These are phyloP conservation scores for Scedosporium minutisporum DNA, from an alignment of 2,329 filamentous ascomycete genomes.

Conservation along the genomic window DNA sequence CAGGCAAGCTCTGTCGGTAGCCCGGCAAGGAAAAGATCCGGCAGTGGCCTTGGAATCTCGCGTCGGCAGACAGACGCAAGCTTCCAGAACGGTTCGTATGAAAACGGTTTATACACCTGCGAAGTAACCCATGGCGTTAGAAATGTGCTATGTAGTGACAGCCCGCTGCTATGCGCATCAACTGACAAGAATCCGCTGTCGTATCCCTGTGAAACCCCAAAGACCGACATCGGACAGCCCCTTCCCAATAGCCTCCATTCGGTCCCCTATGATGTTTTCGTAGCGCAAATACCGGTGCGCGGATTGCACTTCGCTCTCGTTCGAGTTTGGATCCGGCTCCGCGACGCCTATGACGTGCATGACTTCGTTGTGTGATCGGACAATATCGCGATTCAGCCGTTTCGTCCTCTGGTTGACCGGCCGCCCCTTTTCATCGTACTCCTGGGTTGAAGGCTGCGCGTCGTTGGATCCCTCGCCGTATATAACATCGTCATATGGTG, in stretches of 20 bases:
- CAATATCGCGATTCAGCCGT: slow-evolving; percentile 44
- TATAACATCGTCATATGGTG: slow-evolving; percentile 49
- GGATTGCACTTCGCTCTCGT: slow-evolving; percentile 30
- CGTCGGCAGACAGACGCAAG: slow-evolving; percentile 20
- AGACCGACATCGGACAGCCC: slow-evolving; percentile 31
- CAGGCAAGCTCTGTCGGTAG: slow-evolving; percentile 28
- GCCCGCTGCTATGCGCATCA: not conserved
- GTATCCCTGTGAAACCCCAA: slow-evolving; percentile 43
- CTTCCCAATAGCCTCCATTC: slow-evolving; percentile 24
- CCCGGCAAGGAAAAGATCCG: slow-evolving; percentile 25
- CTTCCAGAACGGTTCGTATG: slow-evolving; percentile 37
- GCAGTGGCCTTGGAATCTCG: slow-evolving; percentile 23
- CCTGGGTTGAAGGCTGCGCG: slow-evolving; percentile 30
- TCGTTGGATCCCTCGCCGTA: slow-evolving; percentile 36
- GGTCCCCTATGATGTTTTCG: slow-evolving; percentile 36
- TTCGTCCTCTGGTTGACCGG: slow-evolving; percentile 46
- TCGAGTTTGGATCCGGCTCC: slow-evolving; percentile 40
- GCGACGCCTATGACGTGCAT: slow-evolving; percentile 55
- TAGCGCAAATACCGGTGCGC: slow-evolving; percentile 20
- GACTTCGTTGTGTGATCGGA: slow-evolving; percentile 52
- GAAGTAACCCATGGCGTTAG: not conserved
- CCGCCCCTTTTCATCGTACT: slow-evolving; percentile 46
- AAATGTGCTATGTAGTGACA: not conserved
- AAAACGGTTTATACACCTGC: slow-evolving; percentile 43
- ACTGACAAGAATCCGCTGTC: slow-evolving; percentile 44